Percentiles rank a stretch among this genome's conserved stretches.
These are phyloP conservation scores for Penicillium bialowiezense DNA, from an alignment of 495 filamentous ascomycete species.

Conservation along the genomic window DNA sequence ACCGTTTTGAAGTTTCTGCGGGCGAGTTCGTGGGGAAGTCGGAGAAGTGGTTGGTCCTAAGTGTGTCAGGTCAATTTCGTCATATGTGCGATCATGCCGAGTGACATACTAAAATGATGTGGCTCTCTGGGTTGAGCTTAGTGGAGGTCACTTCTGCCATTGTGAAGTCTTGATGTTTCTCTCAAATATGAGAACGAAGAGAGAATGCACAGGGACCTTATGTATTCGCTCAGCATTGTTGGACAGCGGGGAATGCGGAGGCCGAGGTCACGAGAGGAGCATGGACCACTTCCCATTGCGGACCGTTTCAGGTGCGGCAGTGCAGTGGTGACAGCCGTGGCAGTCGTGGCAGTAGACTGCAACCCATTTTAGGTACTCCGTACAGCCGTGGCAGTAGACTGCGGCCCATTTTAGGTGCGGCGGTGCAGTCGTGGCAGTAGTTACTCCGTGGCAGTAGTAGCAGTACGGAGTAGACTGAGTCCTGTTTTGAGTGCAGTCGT, in stretches of 20 bases:
- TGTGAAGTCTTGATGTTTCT: background rate
- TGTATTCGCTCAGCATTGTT: no score
- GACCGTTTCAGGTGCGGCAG: background rate
- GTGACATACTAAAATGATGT: constrained; percentile 62
- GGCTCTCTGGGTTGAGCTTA: constrained; percentile 71
- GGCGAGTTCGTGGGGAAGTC: constrained; percentile 84
- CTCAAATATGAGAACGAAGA: background rate
- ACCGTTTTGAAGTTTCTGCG: constrained; percentile 90
- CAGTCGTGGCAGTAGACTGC: no score
- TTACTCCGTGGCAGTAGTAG: no score
- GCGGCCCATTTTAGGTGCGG: no score
- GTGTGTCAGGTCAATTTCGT: constrained; percentile 12
- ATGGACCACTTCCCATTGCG: constrained; percentile 3
- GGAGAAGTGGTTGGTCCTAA: constrained; percentile 93
- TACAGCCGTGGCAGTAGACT: no score
- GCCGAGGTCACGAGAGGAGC: constrained; percentile 13
- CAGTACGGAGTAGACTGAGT: no score
- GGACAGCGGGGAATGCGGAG: constrained; percentile 19
- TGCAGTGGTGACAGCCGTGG: no score
- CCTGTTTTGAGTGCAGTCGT: no score
- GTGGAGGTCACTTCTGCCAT: constrained; percentile 58
- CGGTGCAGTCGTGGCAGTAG: no score
- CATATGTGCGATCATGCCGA: background rate
- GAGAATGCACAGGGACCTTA: background rate
- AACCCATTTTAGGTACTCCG: no score